phyloP scores from a whole-genome alignment of 768 basidiomycete genomes.

The Lactarius akahatsu region DNA sequence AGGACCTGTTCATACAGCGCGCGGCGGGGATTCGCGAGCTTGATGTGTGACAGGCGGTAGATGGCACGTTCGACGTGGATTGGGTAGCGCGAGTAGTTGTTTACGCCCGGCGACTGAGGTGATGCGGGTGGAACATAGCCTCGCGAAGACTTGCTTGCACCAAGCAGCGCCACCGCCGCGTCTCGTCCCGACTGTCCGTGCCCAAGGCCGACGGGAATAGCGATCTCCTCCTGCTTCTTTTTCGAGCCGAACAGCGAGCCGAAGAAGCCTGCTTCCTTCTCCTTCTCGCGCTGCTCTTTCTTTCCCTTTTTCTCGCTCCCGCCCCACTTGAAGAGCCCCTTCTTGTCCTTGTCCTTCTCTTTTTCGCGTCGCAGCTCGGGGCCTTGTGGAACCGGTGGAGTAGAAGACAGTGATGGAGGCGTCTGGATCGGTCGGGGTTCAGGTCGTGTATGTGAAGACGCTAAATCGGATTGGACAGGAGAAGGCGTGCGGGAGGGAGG shows the following conservation, averaged over 20 bases:
- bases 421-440: constrained; percentile 26
- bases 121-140: constrained; percentile 59
- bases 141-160: constrained; percentile 79
- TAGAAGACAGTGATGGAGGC: constrained; percentile 12
- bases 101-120: constrained; percentile 46
- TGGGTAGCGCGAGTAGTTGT: constrained; percentile 76
- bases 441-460: constrained; percentile 4
- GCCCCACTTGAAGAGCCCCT: constrained; percentile 49
- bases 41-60: constrained; percentile 96
- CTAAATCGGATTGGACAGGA: constrained; percentile 35
- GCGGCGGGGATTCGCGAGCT: constrained; percentile 93
- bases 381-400: constrained; percentile 47
- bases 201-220: constrained; percentile 39
- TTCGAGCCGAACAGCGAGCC: constrained; percentile 85
- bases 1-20: constrained; percentile 96
- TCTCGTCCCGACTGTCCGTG: constrained; percentile 63
- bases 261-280: constrained; percentile 84
- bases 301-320: constrained; percentile 49
- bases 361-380: constrained; percentile 76
- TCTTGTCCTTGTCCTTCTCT: constrained; percentile 63
- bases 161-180: constrained; percentile 82
- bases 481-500: constrained; percentile 55
- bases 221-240: constrained; percentile 80
- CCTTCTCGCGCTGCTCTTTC: constrained; percentile 55
- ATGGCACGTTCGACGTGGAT: constrained; percentile 99